Percentiles rank a stretch among this genome's conserved stretches.
Evolutionary conservation across 163 green algal species (phyloP).

Genomic region (Scenedesmus sp.): DNA sequence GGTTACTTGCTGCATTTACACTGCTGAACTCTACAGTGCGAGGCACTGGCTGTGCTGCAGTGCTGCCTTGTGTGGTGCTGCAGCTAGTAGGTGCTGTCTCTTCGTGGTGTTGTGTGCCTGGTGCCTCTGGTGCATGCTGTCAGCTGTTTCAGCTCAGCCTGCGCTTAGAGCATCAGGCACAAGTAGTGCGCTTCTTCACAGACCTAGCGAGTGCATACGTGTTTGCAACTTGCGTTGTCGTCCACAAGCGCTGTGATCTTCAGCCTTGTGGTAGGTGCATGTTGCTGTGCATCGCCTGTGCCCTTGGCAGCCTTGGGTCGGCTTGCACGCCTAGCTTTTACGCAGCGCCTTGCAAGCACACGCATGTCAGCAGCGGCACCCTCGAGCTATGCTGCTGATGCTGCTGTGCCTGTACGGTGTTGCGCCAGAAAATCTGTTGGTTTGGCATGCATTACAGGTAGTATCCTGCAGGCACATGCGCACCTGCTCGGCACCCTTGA

Average conservation of each 20-base stretch:
- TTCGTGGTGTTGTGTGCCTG: neutral
- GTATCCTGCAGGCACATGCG: neutral
- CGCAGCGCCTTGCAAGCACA: neutral
- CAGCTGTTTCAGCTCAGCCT: neutral
- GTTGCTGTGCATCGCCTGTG: neutral
- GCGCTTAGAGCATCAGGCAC: neutral
- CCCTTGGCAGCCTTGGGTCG: neutral
- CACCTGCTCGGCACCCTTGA: neutral
- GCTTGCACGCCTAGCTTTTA: neutral
- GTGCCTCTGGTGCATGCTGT: neutral
- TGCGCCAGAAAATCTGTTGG: neutral
- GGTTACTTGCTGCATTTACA: neutral
- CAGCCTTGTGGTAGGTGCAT: neutral
- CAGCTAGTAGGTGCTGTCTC: neutral
- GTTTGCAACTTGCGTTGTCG: neutral
- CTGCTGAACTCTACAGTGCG: too few species aligned
- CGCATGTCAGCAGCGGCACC: neutral
- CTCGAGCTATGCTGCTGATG: neutral
- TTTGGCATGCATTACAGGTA: neutral
- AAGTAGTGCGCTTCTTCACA: neutral
- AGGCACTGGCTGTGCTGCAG: neutral
- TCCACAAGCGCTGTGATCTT: conserved; percentile 1
- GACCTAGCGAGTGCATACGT: neutral
- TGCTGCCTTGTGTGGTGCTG: neutral
- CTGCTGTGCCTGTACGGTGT: neutral